Percentiles rank a stretch among this genome's conserved stretches.
Conservation (phyloP, 306 rosid genomes). For the Vicia villosa region DNA sequence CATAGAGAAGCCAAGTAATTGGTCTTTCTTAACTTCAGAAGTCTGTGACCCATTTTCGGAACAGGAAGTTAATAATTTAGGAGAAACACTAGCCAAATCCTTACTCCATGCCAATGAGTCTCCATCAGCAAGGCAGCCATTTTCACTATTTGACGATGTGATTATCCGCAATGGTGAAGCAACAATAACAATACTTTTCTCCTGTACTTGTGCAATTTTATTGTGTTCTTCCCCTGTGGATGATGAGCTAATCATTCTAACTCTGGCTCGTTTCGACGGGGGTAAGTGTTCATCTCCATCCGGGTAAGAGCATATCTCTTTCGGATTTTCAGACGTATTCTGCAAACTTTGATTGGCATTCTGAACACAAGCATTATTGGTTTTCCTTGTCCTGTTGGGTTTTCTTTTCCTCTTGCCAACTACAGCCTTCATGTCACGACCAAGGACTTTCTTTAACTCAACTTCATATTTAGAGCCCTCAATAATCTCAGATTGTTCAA, state of each 20-base stretch:
- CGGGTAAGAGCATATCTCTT: conserved; percentile 55
- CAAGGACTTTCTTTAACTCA: conserved; percentile 59
- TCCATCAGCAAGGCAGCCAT: conserved; percentile 47
- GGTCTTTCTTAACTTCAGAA: conserved; percentile 64
- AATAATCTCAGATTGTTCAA: conserved; percentile 57
- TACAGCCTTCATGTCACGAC: conserved; percentile 62
- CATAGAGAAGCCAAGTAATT: conserved; percentile 54
- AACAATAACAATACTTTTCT: conserved; percentile 38
- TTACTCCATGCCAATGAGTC: conserved; percentile 40
- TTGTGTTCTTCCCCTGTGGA: conserved; percentile 52
- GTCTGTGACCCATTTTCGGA: conserved; percentile 53
- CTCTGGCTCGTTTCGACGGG: conserved; percentile 90
- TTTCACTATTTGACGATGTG: conserved; percentile 47
- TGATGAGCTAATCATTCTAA: conserved; percentile 76
- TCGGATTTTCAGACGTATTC: conserved; percentile 50
- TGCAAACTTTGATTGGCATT: conserved; percentile 51
- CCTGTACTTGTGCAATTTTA: conserved; percentile 46
- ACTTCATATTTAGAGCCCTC: conserved; percentile 61
- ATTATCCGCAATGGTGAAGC: conserved; percentile 38
- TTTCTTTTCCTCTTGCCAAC: conserved; percentile 80
- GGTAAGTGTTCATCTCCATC: conserved; percentile 96
- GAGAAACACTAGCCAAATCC: conserved; percentile 41
- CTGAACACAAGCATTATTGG: conserved; percentile 49
- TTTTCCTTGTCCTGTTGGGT: conserved; percentile 60
- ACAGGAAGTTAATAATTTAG: conserved; percentile 44